Evolutionary conservation across 2,329 filamentous ascomycete genomes (phyloP), one percentile per base, ranked within the genome.

Genomic region (Alternaria sp.): DNA sequence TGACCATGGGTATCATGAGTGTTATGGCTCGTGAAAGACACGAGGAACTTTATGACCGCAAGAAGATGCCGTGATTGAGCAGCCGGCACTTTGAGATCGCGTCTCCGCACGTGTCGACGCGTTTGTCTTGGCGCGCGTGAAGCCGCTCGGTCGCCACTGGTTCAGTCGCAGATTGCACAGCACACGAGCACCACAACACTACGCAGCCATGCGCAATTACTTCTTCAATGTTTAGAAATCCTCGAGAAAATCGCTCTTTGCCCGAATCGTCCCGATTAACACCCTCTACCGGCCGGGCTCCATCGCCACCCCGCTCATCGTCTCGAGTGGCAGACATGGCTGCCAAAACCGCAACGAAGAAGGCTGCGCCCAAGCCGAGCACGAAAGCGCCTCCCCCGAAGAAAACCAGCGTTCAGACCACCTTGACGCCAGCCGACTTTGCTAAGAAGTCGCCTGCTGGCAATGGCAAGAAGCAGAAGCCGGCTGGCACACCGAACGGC

Each of bases 161-260:
- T 30, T 25, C 20, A 50, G 8, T 11, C 30, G 44, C n/a, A 28
- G 44, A 45, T 26, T 28, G 21, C 25, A 44, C 50, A 21, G 26
- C 33, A 58, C 37, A 21, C 11, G 37, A 45, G 50, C 49, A 55
- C 14, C 45, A 18, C 33, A 26, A 28, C 26, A 44, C n/a, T 53
- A 20, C 20, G 28, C 30, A 25, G 28, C 9, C 12, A 60, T 55
- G 50, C 21, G 44, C 15, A 44, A 30, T 11, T 33, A 15, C 11
- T 5, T 18, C 23, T 4, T 41, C 54, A 23, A 87, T 87, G 85
- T 87, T 88, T 66, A 82, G 85, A 60, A 87, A 86, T 53, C 85
- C 85, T 50, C 81, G 86, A 76, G 82, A 86, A 62, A 83, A 84
- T 63, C 72, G 71, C 30, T 62, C 72, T 44, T 71, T 77, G 28